These are phyloP conservation scores for Aspergillus candidus DNA, from an alignment of 2,329 filamentous ascomycete genomes.

Conservation along the genomic window DNA sequence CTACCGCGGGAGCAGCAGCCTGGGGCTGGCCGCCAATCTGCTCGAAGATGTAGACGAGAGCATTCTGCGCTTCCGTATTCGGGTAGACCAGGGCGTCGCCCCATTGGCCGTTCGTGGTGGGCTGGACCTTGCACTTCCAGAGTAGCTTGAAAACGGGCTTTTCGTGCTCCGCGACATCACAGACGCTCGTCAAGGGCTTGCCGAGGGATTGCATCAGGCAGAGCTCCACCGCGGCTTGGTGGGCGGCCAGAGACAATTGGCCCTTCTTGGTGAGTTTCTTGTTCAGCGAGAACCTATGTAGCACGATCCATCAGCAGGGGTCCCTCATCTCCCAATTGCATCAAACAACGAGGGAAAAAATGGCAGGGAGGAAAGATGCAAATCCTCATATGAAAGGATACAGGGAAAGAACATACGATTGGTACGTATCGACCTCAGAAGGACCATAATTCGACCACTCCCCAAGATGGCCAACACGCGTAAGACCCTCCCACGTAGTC, in stretches of 20 bases:
- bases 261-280: slow-evolving; percentile 30
- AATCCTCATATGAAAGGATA: too few species aligned
- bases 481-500: slow-evolving; percentile 48
- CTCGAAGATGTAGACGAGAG: slow-evolving; percentile 31
- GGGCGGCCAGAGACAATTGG: slow-evolving; percentile 41
- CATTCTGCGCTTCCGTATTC: slow-evolving; percentile 23
- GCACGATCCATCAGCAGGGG: neutral
- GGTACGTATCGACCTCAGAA: slow-evolving; percentile 34
- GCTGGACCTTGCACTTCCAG: slow-evolving; percentile 26
- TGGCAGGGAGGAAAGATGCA: neutral
- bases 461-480: slow-evolving; percentile 48
- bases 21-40: slow-evolving; percentile 24
- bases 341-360: slow-evolving; percentile 3
- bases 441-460: slow-evolving; percentile 35
- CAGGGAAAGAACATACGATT: slow-evolving; percentile 31
- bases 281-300: slow-evolving; percentile 30
- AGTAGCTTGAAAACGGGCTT: slow-evolving; percentile 27
- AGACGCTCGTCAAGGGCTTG: slow-evolving; percentile 31
- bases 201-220: slow-evolving; percentile 44
- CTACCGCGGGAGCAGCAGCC: slow-evolving; percentile 5
- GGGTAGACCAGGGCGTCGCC: slow-evolving; percentile 28
- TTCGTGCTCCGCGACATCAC: slow-evolving; percentile 27
- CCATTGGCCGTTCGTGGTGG: slow-evolving; percentile 18
- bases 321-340: slow-evolving; percentile 6
- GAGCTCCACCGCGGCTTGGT: slow-evolving; percentile 53